phyloP scores from a whole-genome alignment of 2,329 filamentous ascomycete genomes.

The Chaetomiaceae sp. region DNA sequence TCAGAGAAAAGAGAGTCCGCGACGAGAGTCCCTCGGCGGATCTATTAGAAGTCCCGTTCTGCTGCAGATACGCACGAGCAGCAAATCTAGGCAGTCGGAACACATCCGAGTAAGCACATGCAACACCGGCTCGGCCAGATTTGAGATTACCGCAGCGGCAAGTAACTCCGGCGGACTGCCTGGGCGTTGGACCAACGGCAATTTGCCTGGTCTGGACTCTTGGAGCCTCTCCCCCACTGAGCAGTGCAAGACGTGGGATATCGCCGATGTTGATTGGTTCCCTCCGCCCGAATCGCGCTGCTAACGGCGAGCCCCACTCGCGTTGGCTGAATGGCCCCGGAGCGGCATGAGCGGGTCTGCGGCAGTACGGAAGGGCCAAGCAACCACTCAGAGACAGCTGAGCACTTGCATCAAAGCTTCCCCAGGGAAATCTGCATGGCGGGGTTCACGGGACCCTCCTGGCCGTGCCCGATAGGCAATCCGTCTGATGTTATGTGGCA shows the following conservation, averaged over 20 bases:
- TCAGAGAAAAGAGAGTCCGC: too few relatives aligned
- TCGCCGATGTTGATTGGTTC: conserved; percentile 27
- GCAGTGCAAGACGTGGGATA: not conserved
- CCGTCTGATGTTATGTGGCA: not conserved
- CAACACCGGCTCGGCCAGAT: too few relatives aligned
- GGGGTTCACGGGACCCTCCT: not conserved
- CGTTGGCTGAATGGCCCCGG: conserved; percentile 25
- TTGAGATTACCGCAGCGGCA: too few relatives aligned
- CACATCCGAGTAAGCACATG: too few relatives aligned
- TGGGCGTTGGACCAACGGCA: not conserved
- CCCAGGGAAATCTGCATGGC: not conserved
- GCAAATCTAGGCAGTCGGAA: too few relatives aligned
- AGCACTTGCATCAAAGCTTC: conserved; percentile 1
- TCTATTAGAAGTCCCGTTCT: too few relatives aligned
- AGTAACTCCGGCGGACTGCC: too few relatives aligned
- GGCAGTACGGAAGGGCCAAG: conserved; percentile 14
- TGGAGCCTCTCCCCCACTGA: not conserved
- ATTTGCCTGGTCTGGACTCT: not conserved
- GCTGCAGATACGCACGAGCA: too few relatives aligned
- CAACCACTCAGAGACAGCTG: conserved; percentile 9
- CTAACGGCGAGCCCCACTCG: conserved; percentile 5
- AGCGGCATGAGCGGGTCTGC: conserved; percentile 19
- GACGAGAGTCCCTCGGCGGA: too few relatives aligned
- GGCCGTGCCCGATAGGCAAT: not conserved
- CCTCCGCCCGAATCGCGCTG: conserved; percentile 28